phyloP scores from a whole-genome alignment of 2,329 filamentous ascomycete species.

The Grosmannia serpens region DNA sequence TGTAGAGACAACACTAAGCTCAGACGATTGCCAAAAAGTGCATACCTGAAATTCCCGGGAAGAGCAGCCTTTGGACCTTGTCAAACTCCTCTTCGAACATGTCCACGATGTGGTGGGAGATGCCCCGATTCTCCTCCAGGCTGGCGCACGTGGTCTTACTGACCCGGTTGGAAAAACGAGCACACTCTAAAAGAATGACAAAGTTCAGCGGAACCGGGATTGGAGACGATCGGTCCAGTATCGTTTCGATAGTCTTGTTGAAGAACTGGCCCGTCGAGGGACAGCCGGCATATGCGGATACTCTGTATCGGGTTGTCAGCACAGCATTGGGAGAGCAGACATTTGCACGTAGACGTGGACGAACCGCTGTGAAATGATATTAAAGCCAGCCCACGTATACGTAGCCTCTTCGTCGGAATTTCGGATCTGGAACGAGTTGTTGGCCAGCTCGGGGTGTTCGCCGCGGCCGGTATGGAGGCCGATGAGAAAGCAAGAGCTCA shows the following conservation, averaged over 20 bases:
- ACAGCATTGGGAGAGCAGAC: not conserved
- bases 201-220: conserved; percentile 33
- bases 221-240: conserved; percentile 27
- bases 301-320: conserved; percentile 4
- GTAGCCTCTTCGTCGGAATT: conserved; percentile 40
- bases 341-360: not conserved
- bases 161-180: conserved; percentile 38
- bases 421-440: conserved; percentile 28
- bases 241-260: conserved; percentile 36
- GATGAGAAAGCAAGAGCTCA: conserved; percentile 35
- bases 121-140: conserved; percentile 32
- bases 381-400: conserved; percentile 41
- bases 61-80: conserved; percentile 32
- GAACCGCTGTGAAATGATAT: conserved; percentile 38
- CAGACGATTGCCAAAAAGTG: not conserved
- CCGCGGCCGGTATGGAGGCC: conserved; percentile 42
- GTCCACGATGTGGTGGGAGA: conserved; percentile 33
- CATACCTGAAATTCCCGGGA: conserved; percentile 33
- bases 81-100: conserved; percentile 42
- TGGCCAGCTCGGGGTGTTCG: conserved; percentile 36
- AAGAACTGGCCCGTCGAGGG: conserved; percentile 33
- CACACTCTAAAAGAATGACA: conserved; percentile 33
- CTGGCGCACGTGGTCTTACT: conserved; percentile 35
- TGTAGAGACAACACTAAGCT: not conserved
- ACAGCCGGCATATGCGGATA: conserved; percentile 30